Base-by-base conservation (phyloP, 2,329 filamentous ascomycete species). In the Cercospora janseana region DNA sequence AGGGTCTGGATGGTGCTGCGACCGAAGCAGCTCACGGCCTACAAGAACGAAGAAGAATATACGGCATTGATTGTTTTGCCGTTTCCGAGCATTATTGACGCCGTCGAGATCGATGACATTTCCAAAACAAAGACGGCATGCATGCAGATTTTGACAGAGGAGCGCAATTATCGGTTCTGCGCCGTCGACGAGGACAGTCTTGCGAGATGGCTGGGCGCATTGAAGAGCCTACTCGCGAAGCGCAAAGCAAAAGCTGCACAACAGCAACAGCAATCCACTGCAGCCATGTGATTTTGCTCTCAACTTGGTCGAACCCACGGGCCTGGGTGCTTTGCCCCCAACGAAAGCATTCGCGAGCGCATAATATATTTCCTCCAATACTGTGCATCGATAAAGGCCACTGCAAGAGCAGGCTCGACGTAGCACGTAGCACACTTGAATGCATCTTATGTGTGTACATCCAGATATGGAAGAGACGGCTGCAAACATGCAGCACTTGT, bases 31-130 rank as follows among this genome's bases (percentile, higher is more conserved):
- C 75, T 98, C 24, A 87, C 89, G 12, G 79, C 97, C 20, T 98
- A 98, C 77, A 96, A 96, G 70, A 86, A 94, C 65, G 88, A 94
- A 49, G 75, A 81, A 57, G 93, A 98, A 71, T 97, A 97, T 69
- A 85, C 87, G 9, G 88, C 91, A 0, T 78, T 87, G 55, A 85
- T 90, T 60, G 87, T 98, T 60, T 75, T 96, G 26, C 82, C 87
- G 3, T 81, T 97, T 61, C 76, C 81, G 6, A 82, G 78, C 47
- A 84, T 98, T 46, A 86, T 97, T 62, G 88, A 94, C 60, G 91
- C 88, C 1, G 91, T 96, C 16, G 93, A 97, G 64, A 88, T 95
- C 47, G 89, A 97, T 60, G 86, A 91, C 0, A 74, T 95, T 56
- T 92, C 87, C 63, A 86, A 80, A 64, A 93, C 83, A 60, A 96